These are phyloP conservation scores for Choiromyces venosus DNA, from an alignment of 495 filamentous ascomycete genomes.

Conservation along the genomic window DNA sequence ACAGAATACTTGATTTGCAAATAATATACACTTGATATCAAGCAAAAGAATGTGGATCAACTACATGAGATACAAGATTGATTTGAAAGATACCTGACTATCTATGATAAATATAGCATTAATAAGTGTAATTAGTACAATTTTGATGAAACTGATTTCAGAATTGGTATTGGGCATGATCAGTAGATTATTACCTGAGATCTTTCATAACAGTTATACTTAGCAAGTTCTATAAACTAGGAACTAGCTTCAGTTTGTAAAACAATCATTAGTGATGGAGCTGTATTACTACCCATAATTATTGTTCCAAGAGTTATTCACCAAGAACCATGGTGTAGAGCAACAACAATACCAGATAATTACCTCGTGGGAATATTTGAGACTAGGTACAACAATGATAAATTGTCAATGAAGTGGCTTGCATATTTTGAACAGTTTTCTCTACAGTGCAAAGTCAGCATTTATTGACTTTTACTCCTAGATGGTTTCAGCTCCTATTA, in stretches of 20 bases:
- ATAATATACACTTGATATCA: conserved; percentile 5
- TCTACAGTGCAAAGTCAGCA: too few species aligned
- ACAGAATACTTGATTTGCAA: conserved; percentile 30
- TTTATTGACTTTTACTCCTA: too few species aligned
- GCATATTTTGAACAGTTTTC: too few species aligned
- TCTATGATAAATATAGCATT: conserved; percentile 17
- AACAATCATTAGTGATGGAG: conserved; percentile 20
- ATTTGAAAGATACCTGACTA: conserved; percentile 17
- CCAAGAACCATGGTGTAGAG: conserved; percentile 5
- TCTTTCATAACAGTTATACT: not conserved
- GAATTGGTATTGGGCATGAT: conserved; percentile 34
- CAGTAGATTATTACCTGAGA: conserved; percentile 36
- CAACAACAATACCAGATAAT: not conserved
- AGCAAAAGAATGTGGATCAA: conserved; percentile 12
- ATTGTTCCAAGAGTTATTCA: conserved; percentile 18
- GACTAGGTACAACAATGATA: too few species aligned
- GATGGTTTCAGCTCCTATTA: too few species aligned
- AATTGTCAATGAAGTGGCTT: too few species aligned
- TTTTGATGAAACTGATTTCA: conserved; percentile 39
- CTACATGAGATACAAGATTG: conserved; percentile 19
- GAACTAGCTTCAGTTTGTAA: conserved; percentile 23
- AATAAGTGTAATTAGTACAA: conserved; percentile 28
- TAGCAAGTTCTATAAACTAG: conserved; percentile 14
- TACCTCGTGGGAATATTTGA: not conserved
- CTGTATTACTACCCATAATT: conserved; percentile 19